Evolutionary conservation across 2,329 filamentous ascomycete species (phyloP).

Genomic region (Magnaporthiopsis incrustans): DNA sequence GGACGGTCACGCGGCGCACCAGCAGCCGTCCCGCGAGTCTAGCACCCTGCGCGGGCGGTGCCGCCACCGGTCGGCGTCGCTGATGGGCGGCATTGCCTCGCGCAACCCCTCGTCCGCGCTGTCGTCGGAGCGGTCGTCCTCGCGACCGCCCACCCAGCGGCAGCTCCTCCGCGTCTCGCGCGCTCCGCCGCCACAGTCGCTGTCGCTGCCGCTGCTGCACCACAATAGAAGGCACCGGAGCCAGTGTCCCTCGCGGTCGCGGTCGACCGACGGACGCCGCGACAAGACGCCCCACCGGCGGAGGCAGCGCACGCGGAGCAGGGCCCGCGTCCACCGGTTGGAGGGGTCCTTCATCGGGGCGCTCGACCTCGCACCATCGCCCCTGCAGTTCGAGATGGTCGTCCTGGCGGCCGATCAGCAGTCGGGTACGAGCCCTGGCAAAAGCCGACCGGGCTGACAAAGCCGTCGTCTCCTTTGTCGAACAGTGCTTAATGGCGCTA

Average conservation of each 20-base stretch:
- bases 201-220: slow-evolving; percentile 19
- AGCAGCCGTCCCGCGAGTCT: slow-evolving; percentile 26
- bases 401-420: neutral
- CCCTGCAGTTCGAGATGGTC: slow-evolving; percentile 10
- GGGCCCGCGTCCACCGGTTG: slow-evolving; percentile 21
- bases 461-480: neutral
- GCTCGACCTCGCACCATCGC: slow-evolving; percentile 8
- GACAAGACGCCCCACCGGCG: slow-evolving; percentile 21
- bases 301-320: slow-evolving; percentile 29
- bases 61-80: slow-evolving; percentile 28
- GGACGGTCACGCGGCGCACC: neutral
- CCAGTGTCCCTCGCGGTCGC: slow-evolving; percentile 29
- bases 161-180: slow-evolving; percentile 9
- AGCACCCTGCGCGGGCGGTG: slow-evolving; percentile 32
- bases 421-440: neutral
- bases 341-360: slow-evolving; percentile 9
- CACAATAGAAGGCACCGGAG: slow-evolving; percentile 21
- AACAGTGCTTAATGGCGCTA: neutral
- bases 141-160: slow-evolving; percentile 21
- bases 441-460: neutral
- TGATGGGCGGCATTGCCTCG: slow-evolving; percentile 17
- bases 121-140: slow-evolving; percentile 20
- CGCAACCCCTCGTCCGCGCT: slow-evolving; percentile 14
- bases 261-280: slow-evolving; percentile 14
- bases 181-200: too few species aligned